Conservation (phyloP, 139 green algal genomes). For the Volvox reticuliferus region DNA sequence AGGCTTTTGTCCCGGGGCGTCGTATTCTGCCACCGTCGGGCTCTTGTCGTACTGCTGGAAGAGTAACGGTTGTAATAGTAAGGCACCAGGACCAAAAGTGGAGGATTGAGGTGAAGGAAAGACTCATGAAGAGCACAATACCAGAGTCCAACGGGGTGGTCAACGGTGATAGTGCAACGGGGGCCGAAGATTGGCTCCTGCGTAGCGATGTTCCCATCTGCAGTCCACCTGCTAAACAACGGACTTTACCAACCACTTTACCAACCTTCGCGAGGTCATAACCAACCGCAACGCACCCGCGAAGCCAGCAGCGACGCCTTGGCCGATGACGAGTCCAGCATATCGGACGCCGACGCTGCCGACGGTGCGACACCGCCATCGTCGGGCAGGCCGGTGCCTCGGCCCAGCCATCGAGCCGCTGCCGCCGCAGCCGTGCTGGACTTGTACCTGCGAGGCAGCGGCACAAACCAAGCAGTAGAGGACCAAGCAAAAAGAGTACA, state of each 20-base stretch:
- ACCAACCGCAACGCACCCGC: neutral
- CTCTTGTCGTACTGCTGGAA: slow-evolving; percentile 44
- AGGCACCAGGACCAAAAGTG: no score
- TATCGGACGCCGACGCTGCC: neutral
- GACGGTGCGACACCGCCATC: neutral
- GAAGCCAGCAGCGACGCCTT: slow-evolving; percentile 40
- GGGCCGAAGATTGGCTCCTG: no score
- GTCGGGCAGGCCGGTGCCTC: neutral
- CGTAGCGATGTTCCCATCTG: no score
- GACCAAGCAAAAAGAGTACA: neutral
- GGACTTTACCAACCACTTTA: no score
- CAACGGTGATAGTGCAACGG: no score
- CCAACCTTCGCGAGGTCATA: no score
- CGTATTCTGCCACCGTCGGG: neutral
- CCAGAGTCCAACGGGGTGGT: no score
- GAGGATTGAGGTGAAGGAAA: no score
- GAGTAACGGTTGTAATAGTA: neutral
- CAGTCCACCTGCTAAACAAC: no score
- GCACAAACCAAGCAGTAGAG: neutral
- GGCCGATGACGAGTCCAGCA: neutral
- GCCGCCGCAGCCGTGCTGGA: slow-evolving; percentile 26
- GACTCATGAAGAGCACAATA: no score
- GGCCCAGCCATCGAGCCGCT: slow-evolving; percentile 41
- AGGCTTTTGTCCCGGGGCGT: neutral
- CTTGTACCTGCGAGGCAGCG: slow-evolving; percentile 12